Evolutionary conservation across 495 filamentous ascomycete species (phyloP).

Genomic region (Darksidea phi): DNA sequence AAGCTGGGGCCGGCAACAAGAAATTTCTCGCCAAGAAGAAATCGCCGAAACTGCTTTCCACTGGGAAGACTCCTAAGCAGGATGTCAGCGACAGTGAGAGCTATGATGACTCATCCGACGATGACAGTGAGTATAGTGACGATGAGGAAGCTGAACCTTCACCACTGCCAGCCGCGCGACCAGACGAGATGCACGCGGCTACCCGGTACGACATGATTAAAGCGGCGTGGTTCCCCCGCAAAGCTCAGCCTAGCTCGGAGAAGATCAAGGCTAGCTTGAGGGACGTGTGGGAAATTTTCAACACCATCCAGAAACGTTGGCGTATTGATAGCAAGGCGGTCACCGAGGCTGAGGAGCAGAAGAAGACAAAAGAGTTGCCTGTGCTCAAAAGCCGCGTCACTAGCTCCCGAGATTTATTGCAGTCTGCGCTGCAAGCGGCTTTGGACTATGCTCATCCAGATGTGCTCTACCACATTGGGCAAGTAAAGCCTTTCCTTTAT

Average conservation of each 20-base stretch:
- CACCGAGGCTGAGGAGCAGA: conserved; percentile 56
- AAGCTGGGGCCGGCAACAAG: conserved; percentile 37
- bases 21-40: conserved; percentile 32
- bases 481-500: conserved; percentile 57
- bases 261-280: conserved; percentile 55
- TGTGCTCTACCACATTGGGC: conserved; percentile 62
- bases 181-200: conserved; percentile 54
- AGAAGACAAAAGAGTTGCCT: conserved; percentile 50
- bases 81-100: conserved; percentile 42
- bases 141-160: conserved; percentile 54
- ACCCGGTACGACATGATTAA: conserved; percentile 62
- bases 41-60: background rate
- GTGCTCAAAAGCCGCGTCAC: conserved; percentile 51
- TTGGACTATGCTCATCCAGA: conserved; percentile 61
- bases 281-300: conserved; percentile 61
- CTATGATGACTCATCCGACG: conserved; percentile 45
- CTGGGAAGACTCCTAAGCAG: conserved; percentile 30
- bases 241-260: conserved; percentile 45
- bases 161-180: conserved; percentile 53
- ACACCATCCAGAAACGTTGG: conserved; percentile 61
- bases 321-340: conserved; percentile 58
- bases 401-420: conserved; percentile 59
- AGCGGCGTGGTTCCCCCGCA: conserved; percentile 64
- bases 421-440: conserved; percentile 59
- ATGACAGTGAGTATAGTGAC: conserved; percentile 53